A percentile compares a stretch with the other conserved stretches of the same genome.
These are phyloP conservation scores for Pythium chondricola DNA, from an alignment of 352 stramenopile species.

Conservation along the genomic window DNA sequence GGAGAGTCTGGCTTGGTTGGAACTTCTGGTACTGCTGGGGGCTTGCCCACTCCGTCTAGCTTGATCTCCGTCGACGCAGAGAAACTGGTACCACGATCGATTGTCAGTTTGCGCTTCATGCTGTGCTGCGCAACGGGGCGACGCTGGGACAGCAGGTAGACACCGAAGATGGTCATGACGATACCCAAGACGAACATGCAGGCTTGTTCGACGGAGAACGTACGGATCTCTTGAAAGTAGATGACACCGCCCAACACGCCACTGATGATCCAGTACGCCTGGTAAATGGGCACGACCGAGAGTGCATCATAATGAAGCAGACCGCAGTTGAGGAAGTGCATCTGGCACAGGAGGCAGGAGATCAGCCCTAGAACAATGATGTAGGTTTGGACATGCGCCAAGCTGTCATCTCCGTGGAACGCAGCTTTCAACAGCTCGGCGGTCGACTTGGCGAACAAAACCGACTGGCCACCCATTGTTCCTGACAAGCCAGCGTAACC, in stretches of 20 bases:
- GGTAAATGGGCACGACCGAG: slow-evolving; percentile 79
- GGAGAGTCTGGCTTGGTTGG: slow-evolving; percentile 12
- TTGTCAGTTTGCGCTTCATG: slow-evolving; percentile 42
- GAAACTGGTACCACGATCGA: slow-evolving; percentile 67
- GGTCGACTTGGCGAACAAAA: slow-evolving; percentile 83
- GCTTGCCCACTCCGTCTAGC: slow-evolving; percentile 13
- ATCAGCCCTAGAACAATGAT: slow-evolving; percentile 54
- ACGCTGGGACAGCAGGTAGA: slow-evolving; percentile 74
- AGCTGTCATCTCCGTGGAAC: slow-evolving; percentile 55
- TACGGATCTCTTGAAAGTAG: slow-evolving; percentile 89
- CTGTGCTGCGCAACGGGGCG: slow-evolving; percentile 35
- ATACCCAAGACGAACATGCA: slow-evolving; percentile 85
- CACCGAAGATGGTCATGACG: slow-evolving; percentile 72
- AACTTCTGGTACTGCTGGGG: slow-evolving; percentile 20
- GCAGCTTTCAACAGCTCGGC: slow-evolving; percentile 70
- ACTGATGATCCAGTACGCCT: slow-evolving; percentile 88
- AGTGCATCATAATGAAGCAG: slow-evolving; percentile 77
- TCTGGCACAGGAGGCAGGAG: slow-evolving; percentile 57
- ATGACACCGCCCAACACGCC: slow-evolving; percentile 84
- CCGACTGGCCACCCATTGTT: slow-evolving; percentile 75
- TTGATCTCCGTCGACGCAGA: slow-evolving; percentile 28
- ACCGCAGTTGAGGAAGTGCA: slow-evolving; percentile 77
- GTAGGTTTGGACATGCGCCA: slow-evolving; percentile 62
- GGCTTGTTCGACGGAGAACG: slow-evolving; percentile 65
- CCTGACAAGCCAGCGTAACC: slow-evolving; percentile 58